phyloP scores from a whole-genome alignment of 805 yeast species.

The Candida argentea region DNA sequence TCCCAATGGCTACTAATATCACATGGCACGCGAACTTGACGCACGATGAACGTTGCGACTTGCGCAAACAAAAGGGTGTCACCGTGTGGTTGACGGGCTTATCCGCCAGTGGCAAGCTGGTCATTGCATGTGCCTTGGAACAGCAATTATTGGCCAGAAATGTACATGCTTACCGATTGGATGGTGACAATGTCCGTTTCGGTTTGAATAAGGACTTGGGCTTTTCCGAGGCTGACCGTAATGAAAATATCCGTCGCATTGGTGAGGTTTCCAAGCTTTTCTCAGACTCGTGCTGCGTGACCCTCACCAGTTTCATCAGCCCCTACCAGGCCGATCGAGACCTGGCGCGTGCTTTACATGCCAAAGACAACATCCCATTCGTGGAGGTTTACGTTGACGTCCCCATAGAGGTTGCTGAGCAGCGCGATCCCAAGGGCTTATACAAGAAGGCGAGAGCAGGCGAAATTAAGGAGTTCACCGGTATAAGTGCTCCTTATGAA shows the following conservation, averaged over 20 bases:
- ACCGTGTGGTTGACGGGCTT: constrained; percentile 95
- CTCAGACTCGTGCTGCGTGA: constrained; percentile 83
- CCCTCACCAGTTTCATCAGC: constrained; percentile 86
- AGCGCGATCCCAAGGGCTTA: constrained; percentile 95
- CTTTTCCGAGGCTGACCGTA: constrained; percentile 82
- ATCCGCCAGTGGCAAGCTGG: constrained; percentile 90
- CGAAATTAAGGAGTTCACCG: constrained; percentile 86
- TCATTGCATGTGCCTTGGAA: constrained; percentile 91
- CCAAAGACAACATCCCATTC: constrained; percentile 65
- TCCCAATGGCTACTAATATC: constrained; percentile 86
- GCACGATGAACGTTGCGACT: constrained; percentile 63
- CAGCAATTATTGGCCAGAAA: constrained; percentile 64
- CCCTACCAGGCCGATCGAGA: constrained; percentile 84
- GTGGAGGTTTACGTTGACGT: constrained; percentile 90
- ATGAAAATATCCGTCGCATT: constrained; percentile 91
- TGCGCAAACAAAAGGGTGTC: constrained; percentile 75
- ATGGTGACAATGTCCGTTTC: constrained; percentile 90
- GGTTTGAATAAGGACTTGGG: constrained; percentile 95
- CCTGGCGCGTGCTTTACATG: constrained; percentile 78
- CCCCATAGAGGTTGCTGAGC: constrained; percentile 88
- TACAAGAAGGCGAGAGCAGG: constrained; percentile 97
- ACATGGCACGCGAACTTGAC: constrained; percentile 93
- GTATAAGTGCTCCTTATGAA: constrained; percentile 93
- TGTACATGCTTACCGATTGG: constrained; percentile 74
- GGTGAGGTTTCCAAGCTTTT: constrained; percentile 90